Base-by-base conservation (phyloP, 441 rosid species). In the Manihot esculenta region DNA sequence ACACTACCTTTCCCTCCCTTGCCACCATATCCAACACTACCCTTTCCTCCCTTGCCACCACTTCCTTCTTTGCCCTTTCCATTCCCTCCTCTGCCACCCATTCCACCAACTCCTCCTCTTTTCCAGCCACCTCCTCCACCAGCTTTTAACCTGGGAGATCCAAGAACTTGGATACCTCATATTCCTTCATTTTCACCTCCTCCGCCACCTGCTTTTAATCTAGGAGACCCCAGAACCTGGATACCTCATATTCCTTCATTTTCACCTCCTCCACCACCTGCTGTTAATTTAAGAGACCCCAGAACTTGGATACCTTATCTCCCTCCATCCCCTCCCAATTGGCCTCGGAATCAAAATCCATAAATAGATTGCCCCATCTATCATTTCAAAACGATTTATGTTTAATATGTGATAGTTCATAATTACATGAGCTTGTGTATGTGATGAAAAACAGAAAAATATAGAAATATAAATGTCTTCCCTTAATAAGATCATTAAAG, bases 291-390 rank as follows among this genome's bases (percentile, higher is more conserved):
- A 1, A 58, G 77, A 54, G 84, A 83, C 60, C 85, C 85, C 12
- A 78, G 78, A 66, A 78, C 83, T 30, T 79, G 85, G 85, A 45
- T 72, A 14, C 85, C 94, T 0, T 20, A 60, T 33, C 44, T 61
- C 20, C 80, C 80, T 66, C 88, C 88, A 50, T 83, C 81, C 41
- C 85, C 89, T 74, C 86, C 94, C 0, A 67, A 55, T 7, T 38
- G 69, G 45, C 77, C 81, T 30, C 75, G 61, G 56, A 74, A 69
- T 61, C 63, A 74, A 54, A 78, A 75, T 4, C 86, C 89, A 59
- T 85, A 74, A n/a, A 70, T 55, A 21, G 55, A 7, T 30, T 47
- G 18, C 59, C 38, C 42, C 18, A 62, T 56, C 0, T 56, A n/a
- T 18, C 24, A 44, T 18, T 1, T n/a, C 41, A 47, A 44, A 59